These are phyloP conservation scores for Hymenoscyphus fraxineus DNA, from an alignment of 2,329 filamentous ascomycete genomes.

Conservation along the genomic window DNA sequence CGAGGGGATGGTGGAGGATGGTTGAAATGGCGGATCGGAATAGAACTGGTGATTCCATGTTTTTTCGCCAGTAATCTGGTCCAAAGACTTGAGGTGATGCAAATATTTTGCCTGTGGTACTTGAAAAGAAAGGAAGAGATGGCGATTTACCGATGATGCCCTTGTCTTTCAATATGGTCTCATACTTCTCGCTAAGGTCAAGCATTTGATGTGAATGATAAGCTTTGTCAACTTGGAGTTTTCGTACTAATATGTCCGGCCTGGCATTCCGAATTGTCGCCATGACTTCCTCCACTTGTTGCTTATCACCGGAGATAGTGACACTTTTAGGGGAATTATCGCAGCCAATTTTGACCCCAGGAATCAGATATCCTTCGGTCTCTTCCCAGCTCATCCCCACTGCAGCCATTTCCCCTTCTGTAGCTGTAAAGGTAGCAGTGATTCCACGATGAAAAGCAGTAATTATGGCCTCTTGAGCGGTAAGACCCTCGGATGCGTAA, in stretches of 20 bases:
- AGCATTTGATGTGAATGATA: constrained; percentile 33
- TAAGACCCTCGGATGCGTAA: constrained; percentile 38
- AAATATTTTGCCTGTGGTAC: constrained; percentile 29
- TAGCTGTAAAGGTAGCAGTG: constrained; percentile 25
- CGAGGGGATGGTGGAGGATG: neutral
- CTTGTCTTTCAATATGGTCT: constrained; percentile 8
- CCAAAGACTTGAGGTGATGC: neutral
- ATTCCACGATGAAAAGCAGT: constrained; percentile 42
- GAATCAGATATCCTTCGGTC: constrained; percentile 24
- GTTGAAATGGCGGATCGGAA: constrained; percentile 6
- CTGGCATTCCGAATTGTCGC: constrained; percentile 18
- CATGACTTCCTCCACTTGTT: constrained; percentile 20
- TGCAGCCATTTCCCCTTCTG: constrained; percentile 19
- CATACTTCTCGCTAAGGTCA: constrained; percentile 5
- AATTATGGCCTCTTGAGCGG: constrained; percentile 35
- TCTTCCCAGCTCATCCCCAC: constrained; percentile 34
- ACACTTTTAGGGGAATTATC: constrained; percentile 29
- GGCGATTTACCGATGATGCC: constrained; percentile 8
- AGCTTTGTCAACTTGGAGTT: constrained; percentile 26
- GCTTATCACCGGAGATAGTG: constrained; percentile 30
- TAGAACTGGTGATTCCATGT: constrained; percentile 12
- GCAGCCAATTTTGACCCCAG: constrained; percentile 26
- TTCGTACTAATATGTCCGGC: constrained; percentile 23
- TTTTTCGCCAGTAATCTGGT: constrained; percentile 13
- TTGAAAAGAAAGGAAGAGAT: constrained; percentile 13